phyloP scores from a whole-genome alignment of 2,329 filamentous ascomycete genomes.

The Atkinsonella texensis region DNA sequence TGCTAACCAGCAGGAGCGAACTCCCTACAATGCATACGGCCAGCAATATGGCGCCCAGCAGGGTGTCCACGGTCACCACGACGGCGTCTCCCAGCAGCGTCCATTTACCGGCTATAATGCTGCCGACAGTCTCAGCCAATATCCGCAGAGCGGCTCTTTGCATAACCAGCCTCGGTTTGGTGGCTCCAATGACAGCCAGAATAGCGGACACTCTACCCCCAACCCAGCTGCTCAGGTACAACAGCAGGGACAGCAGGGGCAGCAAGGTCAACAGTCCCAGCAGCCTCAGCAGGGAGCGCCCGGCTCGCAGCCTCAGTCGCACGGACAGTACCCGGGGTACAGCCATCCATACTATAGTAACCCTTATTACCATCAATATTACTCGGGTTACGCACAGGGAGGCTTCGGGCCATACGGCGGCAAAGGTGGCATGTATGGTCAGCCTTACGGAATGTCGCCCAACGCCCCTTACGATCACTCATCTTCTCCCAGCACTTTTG shows the following conservation, averaged over 20 bases:
- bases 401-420: conserved; percentile 40
- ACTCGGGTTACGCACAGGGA: conserved; percentile 41
- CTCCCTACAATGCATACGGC: conserved; percentile 70
- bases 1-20: conserved; percentile 58
- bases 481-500: conserved; percentile 43
- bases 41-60: conserved; percentile 46
- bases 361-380: conserved; percentile 52
- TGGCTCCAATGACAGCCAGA: conserved; percentile 55
- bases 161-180: conserved; percentile 48
- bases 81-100: conserved; percentile 61
- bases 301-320: conserved; percentile 31
- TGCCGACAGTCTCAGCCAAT: conserved; percentile 52
- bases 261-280: conserved; percentile 24
- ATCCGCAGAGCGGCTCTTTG: conserved; percentile 55
- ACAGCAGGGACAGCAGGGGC: conserved; percentile 28
- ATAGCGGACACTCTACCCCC: conserved; percentile 82
- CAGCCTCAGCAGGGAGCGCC: conserved; percentile 24
- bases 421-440: conserved; percentile 43
- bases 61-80: conserved; percentile 55
- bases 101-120: conserved; percentile 64
- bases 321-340: conserved; percentile 39
- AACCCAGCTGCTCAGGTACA: conserved; percentile 57
- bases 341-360: conserved; percentile 49
- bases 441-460: conserved; percentile 44
- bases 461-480: conserved; percentile 45